Percentiles rank a stretch among this genome's conserved stretches.
Conservation (phyloP, 1,284 basidiomycete species). For the Volvariella volvacea region DNA sequence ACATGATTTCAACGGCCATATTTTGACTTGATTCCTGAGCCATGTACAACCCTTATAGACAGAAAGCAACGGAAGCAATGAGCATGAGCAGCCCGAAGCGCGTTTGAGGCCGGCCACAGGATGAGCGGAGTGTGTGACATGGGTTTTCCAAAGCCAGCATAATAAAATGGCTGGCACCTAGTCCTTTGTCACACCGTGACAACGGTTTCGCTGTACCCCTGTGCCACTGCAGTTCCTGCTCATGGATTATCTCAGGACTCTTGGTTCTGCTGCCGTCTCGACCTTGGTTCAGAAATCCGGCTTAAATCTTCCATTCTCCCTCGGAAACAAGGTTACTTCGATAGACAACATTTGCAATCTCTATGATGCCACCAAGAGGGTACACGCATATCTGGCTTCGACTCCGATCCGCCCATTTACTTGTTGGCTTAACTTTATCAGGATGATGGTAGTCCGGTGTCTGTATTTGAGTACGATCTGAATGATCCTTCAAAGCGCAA, state of each 20-base stretch:
- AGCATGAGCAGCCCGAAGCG: no score
- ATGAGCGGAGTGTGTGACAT: no score
- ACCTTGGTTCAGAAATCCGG: slow-evolving; percentile 87
- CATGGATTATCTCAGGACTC: slow-evolving; percentile 82
- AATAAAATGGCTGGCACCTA: no score
- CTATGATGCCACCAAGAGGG: slow-evolving; percentile 84
- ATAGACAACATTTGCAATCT: slow-evolving; percentile 82
- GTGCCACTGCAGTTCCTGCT: slow-evolving; percentile 2
- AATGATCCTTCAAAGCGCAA: slow-evolving; percentile 51
- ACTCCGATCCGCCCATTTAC: slow-evolving; percentile 7
- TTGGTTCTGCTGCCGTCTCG: slow-evolving; percentile 84
- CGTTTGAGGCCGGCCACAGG: no score
- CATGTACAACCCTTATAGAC: not conserved
- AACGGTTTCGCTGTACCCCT: no score
- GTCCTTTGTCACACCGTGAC: no score
- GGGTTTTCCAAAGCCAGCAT: no score
- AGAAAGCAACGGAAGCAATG: no score
- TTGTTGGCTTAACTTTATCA: slow-evolving; percentile 25
- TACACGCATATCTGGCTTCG: slow-evolving; percentile 26
- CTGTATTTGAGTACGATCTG: slow-evolving; percentile 87
- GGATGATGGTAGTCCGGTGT: slow-evolving; percentile 84
- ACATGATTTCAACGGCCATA: slow-evolving; percentile 8
- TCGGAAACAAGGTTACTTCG: slow-evolving; percentile 70
- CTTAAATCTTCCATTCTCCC: slow-evolving; percentile 81
- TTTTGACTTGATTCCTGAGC: not conserved